Conservation (phyloP, 441 rosid species). For the Bocquillonia castaneifolia region DNA sequence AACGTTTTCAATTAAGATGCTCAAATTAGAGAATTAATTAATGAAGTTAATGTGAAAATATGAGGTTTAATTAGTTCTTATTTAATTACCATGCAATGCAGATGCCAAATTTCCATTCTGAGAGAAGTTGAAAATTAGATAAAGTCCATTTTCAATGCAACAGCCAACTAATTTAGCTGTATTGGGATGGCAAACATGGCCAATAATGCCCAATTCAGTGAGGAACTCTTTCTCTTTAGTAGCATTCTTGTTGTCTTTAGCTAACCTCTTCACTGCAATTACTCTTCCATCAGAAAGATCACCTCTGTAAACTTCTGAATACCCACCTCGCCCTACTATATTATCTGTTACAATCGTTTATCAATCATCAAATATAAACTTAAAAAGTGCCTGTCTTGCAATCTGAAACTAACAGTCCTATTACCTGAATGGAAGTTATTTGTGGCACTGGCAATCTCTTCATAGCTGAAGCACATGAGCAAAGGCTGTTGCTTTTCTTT, state of each 20-base stretch:
- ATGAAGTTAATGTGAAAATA: too few relatives aligned
- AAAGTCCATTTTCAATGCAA: slow-evolving; percentile 80
- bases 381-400: neutral
- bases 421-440: slow-evolving; percentile 64
- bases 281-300: slow-evolving; percentile 58
- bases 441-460: slow-evolving; percentile 70
- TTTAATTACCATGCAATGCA: slow-evolving; percentile 59
- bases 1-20: too few relatives aligned
- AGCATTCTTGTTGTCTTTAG: slow-evolving; percentile 67
- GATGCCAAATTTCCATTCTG: slow-evolving; percentile 74
- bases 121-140: slow-evolving; percentile 69
- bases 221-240: slow-evolving; percentile 83
- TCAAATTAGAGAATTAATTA: too few relatives aligned
- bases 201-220: slow-evolving; percentile 69
- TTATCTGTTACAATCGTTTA: slow-evolving; percentile 38
- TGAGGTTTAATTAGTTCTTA: too few relatives aligned
- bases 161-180: slow-evolving; percentile 77
- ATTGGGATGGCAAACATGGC: slow-evolving; percentile 81
- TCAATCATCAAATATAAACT: neutral
- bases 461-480: slow-evolving; percentile 60
- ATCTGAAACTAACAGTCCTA: neutral
- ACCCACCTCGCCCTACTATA: slow-evolving; percentile 77
- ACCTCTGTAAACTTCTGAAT: slow-evolving; percentile 88
- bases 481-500: slow-evolving; percentile 45
- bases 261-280: slow-evolving; percentile 78